Evolutionary conservation across 208 protist genomes (phyloP).

Genomic region (Trypanosomatidae sp.): DNA sequence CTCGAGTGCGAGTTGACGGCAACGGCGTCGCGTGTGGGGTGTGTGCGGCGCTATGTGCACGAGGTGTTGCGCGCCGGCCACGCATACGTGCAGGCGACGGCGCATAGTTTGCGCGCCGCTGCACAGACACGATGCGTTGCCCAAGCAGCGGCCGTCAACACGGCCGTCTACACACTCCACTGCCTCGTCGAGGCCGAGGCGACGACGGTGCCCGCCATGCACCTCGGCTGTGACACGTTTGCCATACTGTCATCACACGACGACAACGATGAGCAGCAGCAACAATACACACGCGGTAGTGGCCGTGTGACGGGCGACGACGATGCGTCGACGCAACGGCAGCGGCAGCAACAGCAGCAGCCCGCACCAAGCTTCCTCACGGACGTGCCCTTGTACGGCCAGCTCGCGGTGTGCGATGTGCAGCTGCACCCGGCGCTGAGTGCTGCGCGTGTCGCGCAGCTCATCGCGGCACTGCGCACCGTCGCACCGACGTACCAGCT

Average conservation of each 20-base stretch:
- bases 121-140: conserved; percentile 7
- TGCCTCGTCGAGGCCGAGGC: conserved; percentile 63
- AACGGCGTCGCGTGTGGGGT: conserved; percentile 17
- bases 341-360: neutral
- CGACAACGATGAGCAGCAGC: neutral
- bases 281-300: neutral
- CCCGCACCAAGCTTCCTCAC: conserved; percentile 41
- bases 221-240: conserved; percentile 80
- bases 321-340: neutral
- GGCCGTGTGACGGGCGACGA: neutral
- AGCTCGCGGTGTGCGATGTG: conserved; percentile 7
- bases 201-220: conserved; percentile 23
- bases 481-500: conserved; percentile 66
- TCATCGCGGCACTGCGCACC: conserved; percentile 45
- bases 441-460: conserved; percentile 26
- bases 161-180: conserved; percentile 67
- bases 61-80: conserved; percentile 26
- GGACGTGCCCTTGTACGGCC: conserved; percentile 38
- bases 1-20: conserved; percentile 16
- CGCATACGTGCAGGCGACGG: conserved; percentile 13
- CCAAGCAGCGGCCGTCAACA: conserved; percentile 63
- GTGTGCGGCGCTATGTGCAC: conserved; percentile 21
- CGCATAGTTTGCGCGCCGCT: conserved; percentile 9
- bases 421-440: conserved; percentile 46
- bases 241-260: conserved; percentile 6